Evolutionary conservation across 495 filamentous ascomycete species (phyloP), one percentile per base, ranked within the genome.

Genomic region (Lasiosphaeriaceae sp.): DNA sequence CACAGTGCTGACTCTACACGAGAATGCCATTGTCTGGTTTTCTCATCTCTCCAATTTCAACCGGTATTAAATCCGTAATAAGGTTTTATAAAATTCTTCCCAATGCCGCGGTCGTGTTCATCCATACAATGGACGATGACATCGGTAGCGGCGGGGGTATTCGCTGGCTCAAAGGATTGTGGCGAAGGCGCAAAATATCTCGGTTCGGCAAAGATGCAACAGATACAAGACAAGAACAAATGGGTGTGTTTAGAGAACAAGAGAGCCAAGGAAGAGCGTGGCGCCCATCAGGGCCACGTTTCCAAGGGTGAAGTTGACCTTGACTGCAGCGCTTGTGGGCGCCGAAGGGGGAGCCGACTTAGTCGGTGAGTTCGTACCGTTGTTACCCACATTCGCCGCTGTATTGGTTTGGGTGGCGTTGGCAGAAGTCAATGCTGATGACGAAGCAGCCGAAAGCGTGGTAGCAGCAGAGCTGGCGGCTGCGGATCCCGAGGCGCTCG

Each of bases 171-270:
- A 59, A 66, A 64, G 55, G 61, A 67, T 52, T 47, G 64, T 60
- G 47, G 55, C 53, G 64, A 67, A 67, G 54, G 50, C 47, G 54
- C 52, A 61, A 63, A 67, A 59, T 57, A 55, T 43, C 46, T 41
- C 49, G 58, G 63, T 52, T 56, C 48, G 17, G 24, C 45, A 29
- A 43, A 43, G 47, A 53, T 11, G 22, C 19, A 24, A 21, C 9
- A 22, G 49, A 57, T 47, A 8, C 23, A 37, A 52, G 52, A 17
- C 7, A 47, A 19, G 22, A 50, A 56, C 34, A 9, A 21, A 9
- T 21, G 39, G 29, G 47, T 1, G 35, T 14, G 12, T 26, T 71
- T 68, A 73, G 56, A 73, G 62, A n/a, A 56, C 50, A 43, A 71
- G 53, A 54, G 52, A 59, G 48, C 56, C 65, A 29, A 69, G n/a